Conservation (phyloP, 768 basidiomycete genomes). For the Rhodotorula diobovata region DNA sequence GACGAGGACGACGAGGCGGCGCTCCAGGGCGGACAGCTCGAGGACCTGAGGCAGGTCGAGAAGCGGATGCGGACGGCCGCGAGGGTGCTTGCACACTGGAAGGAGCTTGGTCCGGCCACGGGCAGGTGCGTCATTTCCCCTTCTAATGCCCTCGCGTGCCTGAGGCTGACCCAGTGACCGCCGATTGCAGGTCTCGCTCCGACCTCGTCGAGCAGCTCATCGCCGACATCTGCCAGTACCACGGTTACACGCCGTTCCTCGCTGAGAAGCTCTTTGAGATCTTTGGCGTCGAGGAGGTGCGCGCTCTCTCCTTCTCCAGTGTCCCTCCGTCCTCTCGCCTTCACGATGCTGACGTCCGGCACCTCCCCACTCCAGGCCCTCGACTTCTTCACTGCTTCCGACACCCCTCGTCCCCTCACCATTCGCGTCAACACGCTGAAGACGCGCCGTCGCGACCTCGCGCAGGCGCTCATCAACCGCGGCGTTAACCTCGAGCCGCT, state of each 20-base stretch:
- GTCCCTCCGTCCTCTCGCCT: neutral
- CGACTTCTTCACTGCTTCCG: slow-evolving; percentile 97
- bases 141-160: too few species aligned
- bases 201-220: slow-evolving; percentile 86
- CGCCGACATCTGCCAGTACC: slow-evolving; percentile 86
- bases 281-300: slow-evolving; percentile 85
- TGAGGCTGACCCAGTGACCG: neutral
- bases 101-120: slow-evolving; percentile 58
- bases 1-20: slow-evolving; percentile 57
- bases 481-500: slow-evolving; percentile 97
- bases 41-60: slow-evolving; percentile 68
- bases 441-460: slow-evolving; percentile 86
- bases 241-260: slow-evolving; percentile 94
- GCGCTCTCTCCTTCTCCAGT: too few species aligned
- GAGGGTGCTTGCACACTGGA: slow-evolving; percentile 67
- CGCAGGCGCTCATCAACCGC: slow-evolving; percentile 85
- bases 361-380: slow-evolving; percentile 62
- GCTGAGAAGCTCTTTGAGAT: slow-evolving; percentile 89
- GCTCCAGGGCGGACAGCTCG: slow-evolving; percentile 62
- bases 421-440: slow-evolving; percentile 96
- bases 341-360: slow-evolving; percentile 3
- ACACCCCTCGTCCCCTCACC: slow-evolving; percentile 89
- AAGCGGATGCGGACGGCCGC: slow-evolving; percentile 73
- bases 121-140: slow-evolving; percentile 57
- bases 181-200: slow-evolving; percentile 63